Conservation (phyloP, 2,329 filamentous ascomycete species). For the Aspergillus sp. region DNA sequence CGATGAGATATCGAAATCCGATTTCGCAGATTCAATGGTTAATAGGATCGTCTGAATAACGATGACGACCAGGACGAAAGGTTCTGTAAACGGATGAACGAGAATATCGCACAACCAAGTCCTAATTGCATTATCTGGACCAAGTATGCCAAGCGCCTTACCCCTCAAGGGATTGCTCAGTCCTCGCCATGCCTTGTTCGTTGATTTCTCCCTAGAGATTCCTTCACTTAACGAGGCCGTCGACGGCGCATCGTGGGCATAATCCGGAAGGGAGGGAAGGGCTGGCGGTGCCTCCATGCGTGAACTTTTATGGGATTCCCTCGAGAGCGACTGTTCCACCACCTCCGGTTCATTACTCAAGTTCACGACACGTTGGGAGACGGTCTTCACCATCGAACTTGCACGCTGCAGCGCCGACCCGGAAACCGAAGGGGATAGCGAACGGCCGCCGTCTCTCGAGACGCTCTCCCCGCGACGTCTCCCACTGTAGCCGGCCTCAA, state of each 20-base stretch:
- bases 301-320: slow-evolving; percentile 51
- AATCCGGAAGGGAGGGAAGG: slow-evolving; percentile 49
- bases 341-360: slow-evolving; percentile 89
- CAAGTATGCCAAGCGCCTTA: slow-evolving; percentile 80
- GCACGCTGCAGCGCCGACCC: slow-evolving; percentile 65
- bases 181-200: slow-evolving; percentile 44
- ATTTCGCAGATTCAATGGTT: slow-evolving; percentile 74
- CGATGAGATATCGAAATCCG: slow-evolving; percentile 61
- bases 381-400: slow-evolving; percentile 74
- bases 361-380: slow-evolving; percentile 98
- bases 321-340: slow-evolving; percentile 68
- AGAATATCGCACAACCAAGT: slow-evolving; percentile 76
- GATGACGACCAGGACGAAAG: slow-evolving; percentile 81
- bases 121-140: slow-evolving; percentile 72
- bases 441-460: slow-evolving; percentile 44
- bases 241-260: slow-evolving; percentile 44
- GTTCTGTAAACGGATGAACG: slow-evolving; percentile 83
- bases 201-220: slow-evolving; percentile 34
- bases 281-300: slow-evolving; percentile 53
- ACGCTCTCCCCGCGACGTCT: slow-evolving; percentile 58
- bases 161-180: slow-evolving; percentile 77
- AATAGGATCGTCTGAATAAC: slow-evolving; percentile 85
- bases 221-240: slow-evolving; percentile 34
- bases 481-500: slow-evolving; percentile 59
- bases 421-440: slow-evolving; percentile 63